Conservation (phyloP, 2,329 filamentous ascomycete genomes). For the Pestalotiopsis sp. region DNA sequence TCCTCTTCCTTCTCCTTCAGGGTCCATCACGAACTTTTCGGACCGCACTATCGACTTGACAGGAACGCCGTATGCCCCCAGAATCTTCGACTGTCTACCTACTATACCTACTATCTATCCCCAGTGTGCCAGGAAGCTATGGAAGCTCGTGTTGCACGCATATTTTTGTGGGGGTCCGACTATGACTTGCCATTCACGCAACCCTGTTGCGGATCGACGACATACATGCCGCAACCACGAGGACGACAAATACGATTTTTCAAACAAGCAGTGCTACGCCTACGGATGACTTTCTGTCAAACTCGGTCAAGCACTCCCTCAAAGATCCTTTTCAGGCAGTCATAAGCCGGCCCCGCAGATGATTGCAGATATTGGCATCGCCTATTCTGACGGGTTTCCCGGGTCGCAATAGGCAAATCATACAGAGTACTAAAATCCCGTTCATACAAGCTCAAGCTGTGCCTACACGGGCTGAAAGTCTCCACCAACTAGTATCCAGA, state of each 20-base stretch:
- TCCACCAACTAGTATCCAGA: background rate
- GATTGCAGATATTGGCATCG: background rate
- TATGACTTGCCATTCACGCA: background rate
- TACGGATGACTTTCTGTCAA: background rate
- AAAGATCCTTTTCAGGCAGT: background rate
- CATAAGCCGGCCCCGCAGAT: background rate
- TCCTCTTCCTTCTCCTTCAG: background rate
- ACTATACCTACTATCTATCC: background rate
- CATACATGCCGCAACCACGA: background rate
- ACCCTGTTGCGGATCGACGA: background rate
- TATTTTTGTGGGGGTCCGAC: constrained; percentile 3
- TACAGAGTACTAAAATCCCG: background rate
- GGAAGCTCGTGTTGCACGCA: constrained; percentile 5
- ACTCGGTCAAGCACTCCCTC: background rate
- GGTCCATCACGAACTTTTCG: background rate
- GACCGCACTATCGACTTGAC: background rate
- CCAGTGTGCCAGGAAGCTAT: background rate
- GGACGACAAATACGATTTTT: background rate
- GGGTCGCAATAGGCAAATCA: background rate
- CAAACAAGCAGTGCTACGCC: background rate
- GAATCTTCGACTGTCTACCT: background rate
- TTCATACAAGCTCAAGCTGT: background rate
- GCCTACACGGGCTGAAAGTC: background rate
- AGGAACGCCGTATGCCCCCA: background rate
- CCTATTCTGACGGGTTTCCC: background rate